Percentiles rank a stretch among this genome's conserved stretches.
Conservation (phyloP, 176 grass and related monocot species). For the Poa annua region DNA sequence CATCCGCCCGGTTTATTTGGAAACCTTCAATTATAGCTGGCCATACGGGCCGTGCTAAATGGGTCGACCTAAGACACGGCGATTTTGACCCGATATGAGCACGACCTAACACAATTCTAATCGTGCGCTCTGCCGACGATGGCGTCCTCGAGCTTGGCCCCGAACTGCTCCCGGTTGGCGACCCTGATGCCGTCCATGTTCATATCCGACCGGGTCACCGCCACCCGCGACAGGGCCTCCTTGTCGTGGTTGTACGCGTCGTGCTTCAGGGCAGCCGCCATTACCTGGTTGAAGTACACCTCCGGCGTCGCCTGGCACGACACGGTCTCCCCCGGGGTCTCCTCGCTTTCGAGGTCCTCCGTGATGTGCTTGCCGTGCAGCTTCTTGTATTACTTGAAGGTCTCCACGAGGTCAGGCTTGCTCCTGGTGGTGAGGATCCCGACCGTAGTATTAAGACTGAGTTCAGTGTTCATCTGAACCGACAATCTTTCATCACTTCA, state of each 20-base stretch:
- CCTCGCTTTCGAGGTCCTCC: conserved; percentile 54
- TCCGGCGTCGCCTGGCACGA: conserved; percentile 75
- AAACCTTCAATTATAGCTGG: too few species aligned
- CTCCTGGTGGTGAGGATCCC: conserved; percentile 83
- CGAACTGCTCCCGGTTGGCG: conserved; percentile 55
- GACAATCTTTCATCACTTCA: too few species aligned
- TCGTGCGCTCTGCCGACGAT: conserved; percentile 64
- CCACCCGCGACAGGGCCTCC: conserved; percentile 67
- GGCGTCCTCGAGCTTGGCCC: conserved; percentile 62
- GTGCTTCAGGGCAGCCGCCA: conserved; percentile 51
- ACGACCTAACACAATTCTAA: too few species aligned
- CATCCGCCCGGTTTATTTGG: too few species aligned
- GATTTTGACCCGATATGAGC: too few species aligned
- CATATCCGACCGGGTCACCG: conserved; percentile 70
- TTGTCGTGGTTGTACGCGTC: conserved; percentile 55
- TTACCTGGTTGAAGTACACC: conserved; percentile 82
- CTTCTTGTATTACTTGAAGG: conserved; percentile 79
- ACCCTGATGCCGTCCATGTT: conserved; percentile 70
- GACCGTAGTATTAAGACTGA: conserved; percentile 28
- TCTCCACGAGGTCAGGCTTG: conserved; percentile 65
- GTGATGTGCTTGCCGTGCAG: conserved; percentile 56
- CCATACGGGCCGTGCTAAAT: too few species aligned
- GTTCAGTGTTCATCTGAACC: too few species aligned
- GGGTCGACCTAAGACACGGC: too few species aligned
- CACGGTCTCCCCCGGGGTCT: conserved; percentile 52